Base-by-base conservation (phyloP, 2,329 filamentous ascomycete genomes). In the Coniosporium tulheliwenetii region DNA sequence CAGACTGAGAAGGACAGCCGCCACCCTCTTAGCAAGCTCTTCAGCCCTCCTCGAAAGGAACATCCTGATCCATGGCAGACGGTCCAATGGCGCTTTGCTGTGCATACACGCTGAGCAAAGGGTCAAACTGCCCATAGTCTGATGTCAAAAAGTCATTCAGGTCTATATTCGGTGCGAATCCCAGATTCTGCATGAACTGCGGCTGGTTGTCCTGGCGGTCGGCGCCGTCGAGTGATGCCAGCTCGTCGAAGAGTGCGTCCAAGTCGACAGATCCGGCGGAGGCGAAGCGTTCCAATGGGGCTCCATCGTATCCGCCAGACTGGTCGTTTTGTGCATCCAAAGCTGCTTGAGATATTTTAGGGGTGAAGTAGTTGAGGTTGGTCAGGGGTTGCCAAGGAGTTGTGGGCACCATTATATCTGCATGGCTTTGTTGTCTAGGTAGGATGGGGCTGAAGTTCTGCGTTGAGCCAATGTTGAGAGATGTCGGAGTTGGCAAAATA, bases 171-270 rank as follows among this genome's bases (percentile, higher is more conserved):
- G 76, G 75, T 1, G 70, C 73, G 52, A 79, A 78, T 0, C 77
- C 77, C 14, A 81, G 61, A 48, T 80, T 80, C 36, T 73, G 67
- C 75, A 80, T 77, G 49, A 80, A 79, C 45, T 77, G 72, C 2
- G 72, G 65, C 46, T 78, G 73, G 10, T 67, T 64, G 19, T 73
- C 70, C 36, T 72, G 57, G 31, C 62, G 59, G 40, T 73, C 66
- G 15, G 64, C 64, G 2, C 65, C 69, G 48, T 76, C 73, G 30
- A 75, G 57, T 8, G 71, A 70, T 2, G 71, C 71, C 32, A 77
- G 54, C 46, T 76, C 71, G 39, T 75, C 72, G 44, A 75, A 75
- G 40, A 74, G 63, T 12, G 66, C 68, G 45, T 73, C 69, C 44
- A 56, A 58, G 52, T 70, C 41, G 55, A 62, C 45, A 46, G 59